Evolutionary conservation across 768 basidiomycete species (phyloP).

Genomic region (Lactarius vividus): DNA sequence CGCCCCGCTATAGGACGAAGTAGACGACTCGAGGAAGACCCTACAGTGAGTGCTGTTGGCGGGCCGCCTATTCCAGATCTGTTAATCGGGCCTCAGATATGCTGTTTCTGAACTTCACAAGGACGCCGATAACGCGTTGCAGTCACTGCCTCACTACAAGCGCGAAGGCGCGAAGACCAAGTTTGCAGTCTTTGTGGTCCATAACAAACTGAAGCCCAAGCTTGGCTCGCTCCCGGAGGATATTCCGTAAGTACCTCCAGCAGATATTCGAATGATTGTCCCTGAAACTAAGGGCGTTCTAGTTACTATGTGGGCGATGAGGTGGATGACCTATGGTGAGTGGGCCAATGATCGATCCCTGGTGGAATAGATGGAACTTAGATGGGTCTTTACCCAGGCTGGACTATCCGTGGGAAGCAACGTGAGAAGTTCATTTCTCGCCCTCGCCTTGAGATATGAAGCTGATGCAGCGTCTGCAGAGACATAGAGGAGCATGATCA

Average conservation of each 20-base stretch:
- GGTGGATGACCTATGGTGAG: conserved; percentile 69
- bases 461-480: conserved; percentile 37
- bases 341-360: conserved; percentile 22
- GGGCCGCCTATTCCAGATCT: conserved; percentile 1
- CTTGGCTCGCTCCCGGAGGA: conserved; percentile 66
- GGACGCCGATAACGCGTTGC: conserved; percentile 76
- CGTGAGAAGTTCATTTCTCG: conserved; percentile 42
- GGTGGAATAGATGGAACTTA: conserved; percentile 2
- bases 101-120: conserved; percentile 85
- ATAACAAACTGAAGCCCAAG: conserved; percentile 91
- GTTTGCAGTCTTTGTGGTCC: conserved; percentile 92
- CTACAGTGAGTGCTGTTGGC: conserved; percentile 57
- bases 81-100: conserved; percentile 52
- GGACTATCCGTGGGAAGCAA: conserved; percentile 83
- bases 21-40: conserved; percentile 87
- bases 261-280: conserved; percentile 6
- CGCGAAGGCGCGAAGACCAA: conserved; percentile 68
- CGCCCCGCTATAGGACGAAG: conserved; percentile 59
- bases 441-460: conserved; percentile 20
- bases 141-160: conserved; percentile 64
- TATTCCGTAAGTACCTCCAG: conserved; percentile 48
- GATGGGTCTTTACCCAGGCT: conserved; percentile 47
- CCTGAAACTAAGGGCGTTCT: conserved; percentile 29
- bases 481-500: conserved; percentile 77
- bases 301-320: conserved; percentile 83